phyloP scores from a whole-genome alignment of 1,139 yeast genomes.

The Saccharomyces hybrid region DNA sequence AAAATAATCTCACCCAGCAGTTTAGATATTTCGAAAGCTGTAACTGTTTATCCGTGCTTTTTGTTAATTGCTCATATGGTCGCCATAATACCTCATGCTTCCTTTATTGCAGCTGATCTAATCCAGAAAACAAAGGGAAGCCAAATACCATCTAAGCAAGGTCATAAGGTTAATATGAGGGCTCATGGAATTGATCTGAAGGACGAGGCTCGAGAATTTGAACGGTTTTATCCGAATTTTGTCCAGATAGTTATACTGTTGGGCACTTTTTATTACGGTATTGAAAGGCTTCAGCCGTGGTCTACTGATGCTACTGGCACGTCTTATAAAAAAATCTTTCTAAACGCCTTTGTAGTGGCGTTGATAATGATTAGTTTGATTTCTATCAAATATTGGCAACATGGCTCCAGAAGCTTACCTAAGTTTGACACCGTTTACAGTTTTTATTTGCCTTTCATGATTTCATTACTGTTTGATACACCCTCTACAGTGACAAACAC shows the following conservation, averaged over 20 bases:
- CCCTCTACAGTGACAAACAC: conserved; percentile 14
- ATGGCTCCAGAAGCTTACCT: not conserved
- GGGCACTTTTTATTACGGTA: not conserved
- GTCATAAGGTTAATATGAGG: not conserved
- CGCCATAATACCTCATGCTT: not conserved
- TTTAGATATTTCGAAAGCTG: not conserved
- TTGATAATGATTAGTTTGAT: not conserved
- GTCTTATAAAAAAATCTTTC: not conserved
- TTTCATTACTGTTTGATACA: conserved; percentile 18
- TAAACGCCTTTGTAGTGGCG: conserved; percentile 9
- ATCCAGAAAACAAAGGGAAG: not conserved
- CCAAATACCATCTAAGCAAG: not conserved
- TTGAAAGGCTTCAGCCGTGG: not conserved
- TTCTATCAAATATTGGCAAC: conserved; percentile 6
- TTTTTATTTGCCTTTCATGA: conserved; percentile 23
- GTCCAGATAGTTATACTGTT: not conserved
- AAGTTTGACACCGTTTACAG: conserved; percentile 23
- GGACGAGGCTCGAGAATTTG: not conserved
- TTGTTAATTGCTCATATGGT: not conserved
- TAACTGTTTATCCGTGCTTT: not conserved
- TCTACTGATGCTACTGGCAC: not conserved
- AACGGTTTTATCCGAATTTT: not conserved
- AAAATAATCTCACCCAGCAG: not conserved
- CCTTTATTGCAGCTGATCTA: not conserved
- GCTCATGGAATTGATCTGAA: not conserved